These are phyloP conservation scores for Neonectria hederae DNA, from an alignment of 2,329 filamentous ascomycete genomes.

Conservation along the genomic window DNA sequence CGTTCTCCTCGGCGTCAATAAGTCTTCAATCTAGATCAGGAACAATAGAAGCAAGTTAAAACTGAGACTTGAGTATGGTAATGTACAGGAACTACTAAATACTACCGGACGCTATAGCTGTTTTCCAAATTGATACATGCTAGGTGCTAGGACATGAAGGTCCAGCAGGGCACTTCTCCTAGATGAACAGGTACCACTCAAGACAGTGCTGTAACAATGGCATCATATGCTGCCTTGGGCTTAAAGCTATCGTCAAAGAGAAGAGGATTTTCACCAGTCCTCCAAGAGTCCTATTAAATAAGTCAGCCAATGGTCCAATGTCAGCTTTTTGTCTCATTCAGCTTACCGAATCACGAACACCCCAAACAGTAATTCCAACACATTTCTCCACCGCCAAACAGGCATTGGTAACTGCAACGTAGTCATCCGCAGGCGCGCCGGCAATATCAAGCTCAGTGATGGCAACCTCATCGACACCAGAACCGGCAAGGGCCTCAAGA, in stretches of 20 bases:
- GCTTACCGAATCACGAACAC: constrained; percentile 52
- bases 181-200: neutral
- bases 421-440: constrained; percentile 64
- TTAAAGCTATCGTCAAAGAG: constrained; percentile 63
- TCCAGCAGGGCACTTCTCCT: neutral
- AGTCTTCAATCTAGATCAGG: too few species aligned
- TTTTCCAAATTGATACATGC: neutral
- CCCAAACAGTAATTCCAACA: constrained; percentile 73
- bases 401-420: constrained; percentile 65
- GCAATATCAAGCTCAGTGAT: constrained; percentile 76
- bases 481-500: constrained; percentile 54
- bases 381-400: constrained; percentile 68
- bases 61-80: neutral
- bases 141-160: neutral
- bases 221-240: constrained; percentile 62
- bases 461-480: constrained; percentile 64
- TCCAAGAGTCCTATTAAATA: constrained; percentile 51
- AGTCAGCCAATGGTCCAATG: neutral
- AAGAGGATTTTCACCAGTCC: constrained; percentile 58
- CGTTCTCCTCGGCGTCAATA: too few species aligned
- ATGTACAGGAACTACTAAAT: neutral
- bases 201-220: constrained; percentile 33
- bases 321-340: neutral
- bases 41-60: too few species aligned
- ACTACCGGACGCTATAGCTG: neutral